phyloP scores from a whole-genome alignment of 2,329 filamentous ascomycete species.

The Cladosporium sp. region DNA sequence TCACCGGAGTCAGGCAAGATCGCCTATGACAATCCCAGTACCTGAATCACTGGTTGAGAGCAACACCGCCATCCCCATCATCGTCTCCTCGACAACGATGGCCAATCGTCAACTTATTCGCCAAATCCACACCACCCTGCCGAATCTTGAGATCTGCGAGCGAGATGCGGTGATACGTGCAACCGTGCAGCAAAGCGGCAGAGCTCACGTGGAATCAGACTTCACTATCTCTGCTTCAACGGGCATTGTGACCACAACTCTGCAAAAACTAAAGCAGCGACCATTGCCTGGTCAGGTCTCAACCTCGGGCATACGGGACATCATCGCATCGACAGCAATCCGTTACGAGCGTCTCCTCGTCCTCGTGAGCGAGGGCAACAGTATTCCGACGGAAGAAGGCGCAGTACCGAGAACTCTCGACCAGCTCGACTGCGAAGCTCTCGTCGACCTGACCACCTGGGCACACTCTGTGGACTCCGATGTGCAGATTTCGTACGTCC shows the following conservation, averaged over 20 bases:
- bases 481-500: conserved; percentile 40
- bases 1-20: background rate
- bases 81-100: conserved; percentile 54
- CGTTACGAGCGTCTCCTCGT: conserved; percentile 70
- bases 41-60: conserved; percentile 19
- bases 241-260: conserved; percentile 69
- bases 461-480: conserved; percentile 42
- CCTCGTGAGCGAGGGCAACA: conserved; percentile 57
- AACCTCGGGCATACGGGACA: conserved; percentile 44
- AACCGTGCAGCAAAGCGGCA: background rate
- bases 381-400: background rate
- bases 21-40: conserved; percentile 7
- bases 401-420: conserved; percentile 26
- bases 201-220: conserved; percentile 61
- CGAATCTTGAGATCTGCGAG: conserved; percentile 57
- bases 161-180: conserved; percentile 45
- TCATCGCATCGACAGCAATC: conserved; percentile 53
- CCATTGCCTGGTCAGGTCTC: conserved; percentile 63
- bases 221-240: conserved; percentile 68
- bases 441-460: conserved; percentile 45
- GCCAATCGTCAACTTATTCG: conserved; percentile 51
- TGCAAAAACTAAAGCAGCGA: conserved; percentile 72
- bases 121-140: conserved; percentile 52
- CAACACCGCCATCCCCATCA: conserved; percentile 42
- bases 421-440: conserved; percentile 34